Conservation (phyloP, 164 flowering plant species). For the Berberis thunbergii region DNA sequence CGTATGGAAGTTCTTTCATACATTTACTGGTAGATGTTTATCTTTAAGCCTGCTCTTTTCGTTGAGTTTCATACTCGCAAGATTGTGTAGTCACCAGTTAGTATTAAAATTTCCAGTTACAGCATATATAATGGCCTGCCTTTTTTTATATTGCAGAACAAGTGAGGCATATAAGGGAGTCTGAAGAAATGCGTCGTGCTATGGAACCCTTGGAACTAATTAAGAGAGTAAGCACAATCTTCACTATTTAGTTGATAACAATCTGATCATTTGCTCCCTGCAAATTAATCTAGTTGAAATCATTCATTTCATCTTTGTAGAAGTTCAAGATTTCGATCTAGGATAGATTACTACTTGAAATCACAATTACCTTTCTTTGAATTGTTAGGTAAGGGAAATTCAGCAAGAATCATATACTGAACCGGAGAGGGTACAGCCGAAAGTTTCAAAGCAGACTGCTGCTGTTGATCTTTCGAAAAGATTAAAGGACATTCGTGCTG, state of each 20-base stretch:
- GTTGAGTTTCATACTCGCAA: no score
- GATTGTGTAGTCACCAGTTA: no score
- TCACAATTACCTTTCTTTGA: constrained; percentile 1
- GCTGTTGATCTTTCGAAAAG: constrained; percentile 80
- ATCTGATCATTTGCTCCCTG: no score
- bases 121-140: background rate
- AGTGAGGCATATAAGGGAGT: constrained; percentile 45
- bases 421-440: constrained; percentile 38
- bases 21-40: no score
- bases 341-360: background rate
- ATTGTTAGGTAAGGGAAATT: constrained; percentile 69
- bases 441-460: constrained; percentile 60
- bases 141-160: constrained; percentile 32
- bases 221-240: constrained; percentile 46
- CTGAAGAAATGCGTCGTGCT: constrained; percentile 67
- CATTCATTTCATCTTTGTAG: background rate
- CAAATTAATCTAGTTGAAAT: no score
- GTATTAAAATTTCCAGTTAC: no score
- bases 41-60: no score
- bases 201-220: constrained; percentile 78
- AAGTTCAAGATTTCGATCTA: background rate
- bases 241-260: no score
- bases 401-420: constrained; percentile 47
- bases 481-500: constrained; percentile 48
- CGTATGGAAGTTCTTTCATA: no score